A percentile compares a stretch with the other conserved stretches of the same genome.
Evolutionary conservation across 2,329 filamentous ascomycete genomes (phyloP).

Genomic region (Trichoderma endophyticum): DNA sequence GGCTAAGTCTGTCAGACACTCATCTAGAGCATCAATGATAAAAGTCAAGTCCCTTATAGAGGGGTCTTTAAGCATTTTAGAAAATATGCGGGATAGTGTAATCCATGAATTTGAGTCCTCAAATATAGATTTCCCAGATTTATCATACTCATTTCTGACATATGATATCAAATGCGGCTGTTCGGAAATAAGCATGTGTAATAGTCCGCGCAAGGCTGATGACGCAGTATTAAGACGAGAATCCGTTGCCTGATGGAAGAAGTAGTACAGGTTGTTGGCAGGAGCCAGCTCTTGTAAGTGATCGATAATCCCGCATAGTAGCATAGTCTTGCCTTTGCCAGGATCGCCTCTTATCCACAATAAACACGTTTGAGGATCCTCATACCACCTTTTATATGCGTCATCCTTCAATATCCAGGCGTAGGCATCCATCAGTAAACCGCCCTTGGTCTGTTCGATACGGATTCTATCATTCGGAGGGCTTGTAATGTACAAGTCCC

Average conservation of each 20-base stretch:
- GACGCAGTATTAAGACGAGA: neutral
- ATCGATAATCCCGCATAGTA: neutral
- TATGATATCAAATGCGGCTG: neutral
- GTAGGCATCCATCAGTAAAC: neutral
- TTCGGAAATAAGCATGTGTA: neutral
- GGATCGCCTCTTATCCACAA: neutral
- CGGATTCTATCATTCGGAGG: neutral
- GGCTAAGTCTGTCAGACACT: neutral
- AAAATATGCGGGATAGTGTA: neutral
- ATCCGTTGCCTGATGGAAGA: neutral
- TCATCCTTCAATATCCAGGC: neutral
- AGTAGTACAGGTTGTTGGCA: neutral
- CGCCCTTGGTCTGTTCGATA: neutral
- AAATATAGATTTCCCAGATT: neutral
- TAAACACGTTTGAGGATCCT: neutral
- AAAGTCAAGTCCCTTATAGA: neutral
- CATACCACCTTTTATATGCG: neutral
- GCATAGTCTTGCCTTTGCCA: neutral
- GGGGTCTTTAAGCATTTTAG: fast-evolving
- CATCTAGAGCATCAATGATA: neutral
- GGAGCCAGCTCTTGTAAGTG: fast-evolving
- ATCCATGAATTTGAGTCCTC: neutral
- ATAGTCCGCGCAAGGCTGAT: neutral
- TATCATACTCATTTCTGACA: neutral
- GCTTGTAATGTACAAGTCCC: neutral